Conservation (phyloP, 352 stramenopile species). For the Phytophthora citrophthora region DNA sequence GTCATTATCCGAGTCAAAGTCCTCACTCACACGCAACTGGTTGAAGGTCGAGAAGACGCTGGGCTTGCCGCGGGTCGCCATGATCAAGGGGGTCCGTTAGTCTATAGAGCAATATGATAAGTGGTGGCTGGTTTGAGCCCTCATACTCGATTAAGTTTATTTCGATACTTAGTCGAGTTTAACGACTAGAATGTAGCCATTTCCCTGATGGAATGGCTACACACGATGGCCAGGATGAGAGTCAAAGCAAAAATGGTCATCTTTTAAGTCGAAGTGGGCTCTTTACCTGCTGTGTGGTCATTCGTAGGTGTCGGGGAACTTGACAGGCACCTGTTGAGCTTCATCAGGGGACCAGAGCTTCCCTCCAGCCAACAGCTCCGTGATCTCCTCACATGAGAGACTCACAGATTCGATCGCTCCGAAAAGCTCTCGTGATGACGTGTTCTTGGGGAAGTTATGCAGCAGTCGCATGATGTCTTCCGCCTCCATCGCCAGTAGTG, state of each 20-base stretch:
- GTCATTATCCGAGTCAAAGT: constrained; percentile 50
- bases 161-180: background rate
- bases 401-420: constrained; percentile 65
- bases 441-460: constrained; percentile 75
- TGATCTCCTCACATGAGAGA: constrained; percentile 79
- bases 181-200: background rate
- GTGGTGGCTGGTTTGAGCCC: constrained; percentile 24
- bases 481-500: constrained; percentile 72
- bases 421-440: constrained; percentile 67
- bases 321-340: constrained; percentile 60
- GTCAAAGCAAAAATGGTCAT: constrained; percentile 19
- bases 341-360: constrained; percentile 82
- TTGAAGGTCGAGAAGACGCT: constrained; percentile 80
- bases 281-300: constrained; percentile 13
- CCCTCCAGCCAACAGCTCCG: constrained; percentile 64
- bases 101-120: constrained; percentile 24
- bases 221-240: background rate
- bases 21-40: constrained; percentile 46
- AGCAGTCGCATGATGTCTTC: constrained; percentile 83
- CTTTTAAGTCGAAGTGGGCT: constrained; percentile 26
- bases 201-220: background rate
- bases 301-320: constrained; percentile 84
- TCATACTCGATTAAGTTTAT: constrained; percentile 5
- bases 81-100: constrained; percentile 19
- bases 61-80: constrained; percentile 58